Evolutionary conservation across 495 filamentous ascomycete species (phyloP).

Genomic region (Xylaria nigripes): DNA sequence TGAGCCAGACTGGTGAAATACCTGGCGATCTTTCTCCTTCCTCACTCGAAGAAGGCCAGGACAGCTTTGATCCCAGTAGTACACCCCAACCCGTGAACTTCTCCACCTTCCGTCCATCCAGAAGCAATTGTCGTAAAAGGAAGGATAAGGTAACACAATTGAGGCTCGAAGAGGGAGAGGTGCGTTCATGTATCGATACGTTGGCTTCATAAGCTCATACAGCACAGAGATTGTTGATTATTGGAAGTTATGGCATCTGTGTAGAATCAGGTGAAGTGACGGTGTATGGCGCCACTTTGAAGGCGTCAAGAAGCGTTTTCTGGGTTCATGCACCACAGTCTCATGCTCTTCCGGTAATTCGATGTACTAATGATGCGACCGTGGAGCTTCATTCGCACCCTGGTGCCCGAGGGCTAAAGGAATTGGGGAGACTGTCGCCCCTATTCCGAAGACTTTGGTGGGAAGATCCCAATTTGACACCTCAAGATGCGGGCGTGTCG

Average conservation of each 20-base stretch:
- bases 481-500: neutral
- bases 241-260: conserved; percentile 69
- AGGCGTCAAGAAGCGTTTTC: conserved; percentile 41
- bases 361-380: conserved; percentile 42
- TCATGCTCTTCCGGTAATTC: conserved; percentile 67
- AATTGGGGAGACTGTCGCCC: conserved; percentile 56
- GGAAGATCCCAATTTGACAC: conserved; percentile 24
- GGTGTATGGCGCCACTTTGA: conserved; percentile 58
- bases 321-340: conserved; percentile 67
- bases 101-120: conserved; percentile 39
- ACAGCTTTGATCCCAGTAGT: neutral
- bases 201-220: conserved; percentile 3
- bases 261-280: conserved; percentile 52
- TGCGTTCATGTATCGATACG: conserved; percentile 14
- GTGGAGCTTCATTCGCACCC: conserved; percentile 47
- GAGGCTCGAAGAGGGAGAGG: conserved; percentile 39
- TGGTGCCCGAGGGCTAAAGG: conserved; percentile 45
- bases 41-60: conserved; percentile 2
- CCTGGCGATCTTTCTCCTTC: conserved; percentile 14
- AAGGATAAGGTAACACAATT: conserved; percentile 30
- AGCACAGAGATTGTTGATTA: conserved; percentile 52
- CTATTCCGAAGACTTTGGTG: conserved; percentile 71
- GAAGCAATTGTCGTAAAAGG: conserved; percentile 32
- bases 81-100: conserved; percentile 20
- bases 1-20: neutral